Evolutionary conservation across 2,329 filamentous ascomycete genomes (phyloP).

Genomic region (Aspergillus pseudonomiae): DNA sequence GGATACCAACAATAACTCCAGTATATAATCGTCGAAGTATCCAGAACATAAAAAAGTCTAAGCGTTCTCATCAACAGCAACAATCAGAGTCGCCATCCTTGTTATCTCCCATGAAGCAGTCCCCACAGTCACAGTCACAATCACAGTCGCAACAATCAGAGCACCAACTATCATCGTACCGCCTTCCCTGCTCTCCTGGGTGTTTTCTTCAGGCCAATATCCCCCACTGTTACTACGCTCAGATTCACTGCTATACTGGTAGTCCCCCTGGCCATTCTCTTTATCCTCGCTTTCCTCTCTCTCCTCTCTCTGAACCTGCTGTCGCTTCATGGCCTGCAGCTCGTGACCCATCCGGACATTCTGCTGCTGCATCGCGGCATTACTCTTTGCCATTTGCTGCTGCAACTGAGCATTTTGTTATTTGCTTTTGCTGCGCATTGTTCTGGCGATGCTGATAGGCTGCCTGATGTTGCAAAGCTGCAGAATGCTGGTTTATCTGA

Average conservation of each 20-base stretch:
- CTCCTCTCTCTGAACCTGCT: background rate
- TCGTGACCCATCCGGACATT: background rate
- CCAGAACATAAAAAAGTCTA: background rate
- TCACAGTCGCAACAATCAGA: background rate
- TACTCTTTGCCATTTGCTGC: background rate
- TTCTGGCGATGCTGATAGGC: conserved; percentile 3
- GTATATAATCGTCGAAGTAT: too few relatives aligned
- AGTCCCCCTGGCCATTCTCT: background rate
- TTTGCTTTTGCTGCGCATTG: background rate
- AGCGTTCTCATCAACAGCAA: background rate
- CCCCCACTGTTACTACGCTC: background rate
- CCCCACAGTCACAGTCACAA: background rate
- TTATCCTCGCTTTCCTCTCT: background rate
- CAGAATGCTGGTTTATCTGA: conserved; percentile 1
- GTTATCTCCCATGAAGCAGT: background rate
- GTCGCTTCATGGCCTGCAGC: background rate
- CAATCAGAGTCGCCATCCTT: background rate
- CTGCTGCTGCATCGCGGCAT: background rate
- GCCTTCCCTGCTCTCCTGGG: background rate
- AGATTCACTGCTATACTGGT: background rate
- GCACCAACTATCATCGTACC: background rate
- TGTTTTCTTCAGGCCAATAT: background rate
- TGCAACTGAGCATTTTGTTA: conserved; percentile 3
- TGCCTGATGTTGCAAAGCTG: background rate
- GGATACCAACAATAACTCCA: too few relatives aligned